Conservation (phyloP, 495 filamentous ascomycete genomes). For the Lentithecium fluviatile region DNA sequence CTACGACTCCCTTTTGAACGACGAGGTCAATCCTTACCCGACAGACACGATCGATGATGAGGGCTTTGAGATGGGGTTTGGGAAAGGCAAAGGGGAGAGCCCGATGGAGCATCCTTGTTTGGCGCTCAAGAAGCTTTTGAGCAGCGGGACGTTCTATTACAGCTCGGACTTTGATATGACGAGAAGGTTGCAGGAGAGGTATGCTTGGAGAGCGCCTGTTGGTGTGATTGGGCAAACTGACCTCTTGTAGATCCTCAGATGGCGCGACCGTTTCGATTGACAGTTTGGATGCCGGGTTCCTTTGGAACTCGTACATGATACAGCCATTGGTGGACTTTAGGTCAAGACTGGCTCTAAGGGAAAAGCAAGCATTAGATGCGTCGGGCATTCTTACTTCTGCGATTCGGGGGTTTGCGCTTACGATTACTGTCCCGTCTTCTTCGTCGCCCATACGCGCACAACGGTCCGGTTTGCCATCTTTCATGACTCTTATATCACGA, state of each 20-base stretch:
- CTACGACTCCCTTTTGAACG: constrained; percentile 70
- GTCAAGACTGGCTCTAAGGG: constrained; percentile 67
- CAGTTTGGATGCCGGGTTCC: constrained; percentile 76
- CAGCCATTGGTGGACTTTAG: constrained; percentile 85
- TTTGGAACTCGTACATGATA: constrained; percentile 99
- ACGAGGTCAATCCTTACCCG: constrained; percentile 57
- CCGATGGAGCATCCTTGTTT: constrained; percentile 81
- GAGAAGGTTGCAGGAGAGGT: constrained; percentile 89
- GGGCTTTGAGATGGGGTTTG: constrained; percentile 55
- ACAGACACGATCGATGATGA: constrained; percentile 53
- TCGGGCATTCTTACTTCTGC: constrained; percentile 90
- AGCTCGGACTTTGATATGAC: constrained; percentile 96
- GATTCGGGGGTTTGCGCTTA: constrained; percentile 87
- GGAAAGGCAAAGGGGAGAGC: constrained; percentile 62
- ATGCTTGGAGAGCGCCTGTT: constrained; percentile 34
- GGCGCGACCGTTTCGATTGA: constrained; percentile 44
- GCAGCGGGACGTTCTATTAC: constrained; percentile 97
- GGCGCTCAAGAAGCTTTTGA: constrained; percentile 84
- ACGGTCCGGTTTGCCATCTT: constrained; percentile 70
- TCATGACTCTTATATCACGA: constrained; percentile 84
- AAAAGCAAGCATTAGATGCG: constrained; percentile 71
- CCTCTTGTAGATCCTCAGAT: constrained; percentile 32
- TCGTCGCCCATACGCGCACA: constrained; percentile 50
- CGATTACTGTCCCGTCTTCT: constrained; percentile 74
- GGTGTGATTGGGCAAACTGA: background rate